These are phyloP conservation scores for Termitomyces eurrhizus DNA, from an alignment of 768 basidiomycete species.

Conservation along the genomic window DNA sequence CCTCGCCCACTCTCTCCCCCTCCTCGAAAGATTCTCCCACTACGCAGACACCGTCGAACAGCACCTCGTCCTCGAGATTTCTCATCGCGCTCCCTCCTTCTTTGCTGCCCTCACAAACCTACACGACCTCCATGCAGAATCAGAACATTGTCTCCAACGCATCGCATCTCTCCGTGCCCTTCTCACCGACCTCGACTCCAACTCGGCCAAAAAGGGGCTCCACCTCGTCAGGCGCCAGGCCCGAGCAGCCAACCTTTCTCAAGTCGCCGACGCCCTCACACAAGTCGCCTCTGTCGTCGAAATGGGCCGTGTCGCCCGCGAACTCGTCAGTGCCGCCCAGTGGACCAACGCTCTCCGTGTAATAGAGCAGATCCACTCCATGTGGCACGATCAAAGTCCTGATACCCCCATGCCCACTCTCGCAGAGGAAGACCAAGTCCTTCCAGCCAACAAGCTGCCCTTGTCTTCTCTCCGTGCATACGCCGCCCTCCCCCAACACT, in stretches of 20 bases:
- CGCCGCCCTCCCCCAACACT: slow-evolving; percentile 66
- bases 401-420: neutral
- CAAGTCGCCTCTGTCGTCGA: slow-evolving; percentile 72
- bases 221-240: slow-evolving; percentile 64
- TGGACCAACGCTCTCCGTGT: slow-evolving; percentile 84
- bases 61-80: slow-evolving; percentile 92
- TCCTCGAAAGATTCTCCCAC: slow-evolving; percentile 87
- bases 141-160: slow-evolving; percentile 73
- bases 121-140: slow-evolving; percentile 88
- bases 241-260: slow-evolving; percentile 55
- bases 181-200: slow-evolving; percentile 72
- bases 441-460: slow-evolving; percentile 31
- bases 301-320: slow-evolving; percentile 65
- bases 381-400: slow-evolving; percentile 41
- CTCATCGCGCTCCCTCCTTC: slow-evolving; percentile 86
- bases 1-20: slow-evolving; percentile 62
- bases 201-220: slow-evolving; percentile 76
- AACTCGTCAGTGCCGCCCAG: slow-evolving; percentile 78
- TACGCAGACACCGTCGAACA: slow-evolving; percentile 93
- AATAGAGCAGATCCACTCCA: slow-evolving; percentile 59
- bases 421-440: slow-evolving; percentile 4
- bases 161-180: slow-evolving; percentile 70
- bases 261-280: slow-evolving; percentile 58
- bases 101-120: slow-evolving; percentile 95
- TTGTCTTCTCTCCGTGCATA: slow-evolving; percentile 73